These are phyloP conservation scores for Xylariaceae sp. DNA, from an alignment of 2,329 filamentous ascomycete genomes.

Conservation along the genomic window DNA sequence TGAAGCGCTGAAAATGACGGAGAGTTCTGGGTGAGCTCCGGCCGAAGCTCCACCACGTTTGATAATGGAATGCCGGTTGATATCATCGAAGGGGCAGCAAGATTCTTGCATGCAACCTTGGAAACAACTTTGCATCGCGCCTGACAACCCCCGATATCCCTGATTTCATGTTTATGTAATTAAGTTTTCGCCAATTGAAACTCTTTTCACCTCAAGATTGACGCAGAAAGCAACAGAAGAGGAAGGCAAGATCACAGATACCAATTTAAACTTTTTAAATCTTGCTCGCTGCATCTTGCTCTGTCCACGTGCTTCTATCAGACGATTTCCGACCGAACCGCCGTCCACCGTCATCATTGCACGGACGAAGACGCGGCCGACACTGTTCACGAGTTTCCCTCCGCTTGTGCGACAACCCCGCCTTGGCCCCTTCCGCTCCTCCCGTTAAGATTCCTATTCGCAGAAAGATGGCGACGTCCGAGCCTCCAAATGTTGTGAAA, in stretches of 20 bases:
- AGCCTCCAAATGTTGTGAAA: conserved; percentile 32
- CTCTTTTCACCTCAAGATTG: no score
- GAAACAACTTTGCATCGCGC: no score
- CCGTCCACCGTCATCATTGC: not conserved
- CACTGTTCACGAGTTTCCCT: not conserved
- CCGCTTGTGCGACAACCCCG: not conserved
- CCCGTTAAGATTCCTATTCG: not conserved
- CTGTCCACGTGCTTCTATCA: not conserved
- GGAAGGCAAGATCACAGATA: no score
- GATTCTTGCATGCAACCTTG: not conserved
- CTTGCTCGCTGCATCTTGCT: not conserved
- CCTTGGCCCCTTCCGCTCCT: not conserved
- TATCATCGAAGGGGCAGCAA: not conserved
- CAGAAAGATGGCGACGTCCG: conserved; percentile 30
- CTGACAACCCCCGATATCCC: no score
- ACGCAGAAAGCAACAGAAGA: no score
- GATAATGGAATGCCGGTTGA: not conserved
- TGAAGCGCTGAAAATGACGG: not conserved
- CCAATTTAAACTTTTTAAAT: not conserved
- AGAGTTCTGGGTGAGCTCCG: not conserved
- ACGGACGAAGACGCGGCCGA: not conserved
- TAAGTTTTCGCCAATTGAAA: no score
- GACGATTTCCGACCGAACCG: not conserved
- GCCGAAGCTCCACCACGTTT: not conserved
- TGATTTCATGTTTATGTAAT: no score